Evolutionary conservation across 2,329 filamentous ascomycete species (phyloP).

Genomic region (Plenodomus biglobosus): DNA sequence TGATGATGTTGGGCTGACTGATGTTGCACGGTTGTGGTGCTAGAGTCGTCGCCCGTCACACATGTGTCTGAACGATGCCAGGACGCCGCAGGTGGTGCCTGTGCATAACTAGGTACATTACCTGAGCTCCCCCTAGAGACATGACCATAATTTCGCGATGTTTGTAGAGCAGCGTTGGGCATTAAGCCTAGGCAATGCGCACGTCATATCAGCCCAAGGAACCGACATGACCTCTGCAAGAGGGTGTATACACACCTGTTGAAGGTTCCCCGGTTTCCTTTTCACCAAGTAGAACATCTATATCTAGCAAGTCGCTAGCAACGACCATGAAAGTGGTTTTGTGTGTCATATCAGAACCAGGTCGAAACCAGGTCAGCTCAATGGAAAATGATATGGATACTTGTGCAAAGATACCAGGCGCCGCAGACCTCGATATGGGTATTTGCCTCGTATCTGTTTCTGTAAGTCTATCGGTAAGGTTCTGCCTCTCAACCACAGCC

Average conservation of each 20-base stretch:
- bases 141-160: background rate
- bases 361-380: slow-evolving; percentile 1
- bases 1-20: too few relatives aligned
- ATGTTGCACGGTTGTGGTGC: too few relatives aligned
- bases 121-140: background rate
- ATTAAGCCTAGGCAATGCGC: background rate
- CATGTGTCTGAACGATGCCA: slow-evolving; percentile 1
- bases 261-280: slow-evolving; percentile 1
- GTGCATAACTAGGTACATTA: background rate
- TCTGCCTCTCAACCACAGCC: background rate
- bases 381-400: background rate
- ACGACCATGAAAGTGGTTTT: slow-evolving; percentile 5
- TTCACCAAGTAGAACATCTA: slow-evolving; percentile 3
- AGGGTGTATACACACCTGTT: slow-evolving; percentile 2
- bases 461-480: background rate
- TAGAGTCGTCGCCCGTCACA: too few relatives aligned
- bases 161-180: background rate
- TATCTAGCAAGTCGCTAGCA: background rate
- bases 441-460: background rate
- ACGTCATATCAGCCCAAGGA: background rate
- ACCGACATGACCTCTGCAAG: background rate
- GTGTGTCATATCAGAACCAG: slow-evolving; percentile 1
- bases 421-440: background rate
- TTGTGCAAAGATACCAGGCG: background rate
- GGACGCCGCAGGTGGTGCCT: background rate